Base-by-base conservation (phyloP, 805 yeast species). In the Peterozyma xylosa region DNA sequence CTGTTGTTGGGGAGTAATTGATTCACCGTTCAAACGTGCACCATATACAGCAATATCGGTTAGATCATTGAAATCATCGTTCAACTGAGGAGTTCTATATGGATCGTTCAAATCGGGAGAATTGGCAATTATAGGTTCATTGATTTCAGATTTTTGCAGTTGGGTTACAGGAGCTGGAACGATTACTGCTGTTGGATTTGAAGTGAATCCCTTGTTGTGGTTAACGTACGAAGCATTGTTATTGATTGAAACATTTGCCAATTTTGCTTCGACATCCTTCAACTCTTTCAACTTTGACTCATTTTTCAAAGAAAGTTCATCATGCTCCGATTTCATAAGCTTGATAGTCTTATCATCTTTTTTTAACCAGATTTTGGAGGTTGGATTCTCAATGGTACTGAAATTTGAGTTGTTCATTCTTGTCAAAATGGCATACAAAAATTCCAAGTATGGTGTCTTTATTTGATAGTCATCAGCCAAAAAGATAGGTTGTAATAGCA, bases 401-500 rank as follows among this genome's bases (percentile, higher is more conserved):
- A 51, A 47, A 48, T 79, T 80, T 47, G 74, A 63, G 47, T 68
- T 71, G 44, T 68, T 71, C 43, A 68, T 73, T 58, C 84, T 90
- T 50, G 86, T 79, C 68, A 84, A 67, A 43, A 80, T 74, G 2
- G 96, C 88, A 58, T 87, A 90, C 45, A 87, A 65, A 53, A 86
- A 86, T 64, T 90, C 97, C 59, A 90, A 69, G 59, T 90, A 90
- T 2, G 97, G 96, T 0, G 96, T 87, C 58, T 84, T 82, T 43
- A 88, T 80, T 40, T 83, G 81, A 57, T 77, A 76, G 58, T 89
- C 96, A 64, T 89, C 96, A n/a, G 93, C 96, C 45, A 89, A 68
- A 44, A 90, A 67, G 42, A 90, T 90, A 5, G 96, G 95, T 57
- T 88, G 95, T 48, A 90, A 72, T 43, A 90, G 66, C 37, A 88